Evolutionary conservation across 1,139 yeast species (phyloP).

Genomic region (Suhomyces panamericanus): DNA sequence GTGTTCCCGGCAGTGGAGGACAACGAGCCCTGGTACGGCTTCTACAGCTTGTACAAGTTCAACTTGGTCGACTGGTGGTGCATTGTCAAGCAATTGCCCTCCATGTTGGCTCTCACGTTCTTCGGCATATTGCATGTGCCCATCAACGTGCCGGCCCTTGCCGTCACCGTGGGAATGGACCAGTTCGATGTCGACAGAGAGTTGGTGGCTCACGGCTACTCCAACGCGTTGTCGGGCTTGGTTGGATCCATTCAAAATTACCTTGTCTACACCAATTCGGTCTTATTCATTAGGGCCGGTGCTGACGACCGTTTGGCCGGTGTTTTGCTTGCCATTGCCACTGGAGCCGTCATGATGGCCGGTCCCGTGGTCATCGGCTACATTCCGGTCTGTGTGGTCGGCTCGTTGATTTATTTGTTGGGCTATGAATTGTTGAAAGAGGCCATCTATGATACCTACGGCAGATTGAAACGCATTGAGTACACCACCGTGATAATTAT

Average conservation of each 20-base stretch:
- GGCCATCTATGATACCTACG: slow-evolving; percentile 81
- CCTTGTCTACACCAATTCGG: slow-evolving; percentile 90
- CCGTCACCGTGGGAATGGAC: slow-evolving; percentile 85
- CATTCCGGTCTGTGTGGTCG: slow-evolving; percentile 95
- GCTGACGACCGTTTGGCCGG: slow-evolving; percentile 92
- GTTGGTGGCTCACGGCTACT: slow-evolving; percentile 90
- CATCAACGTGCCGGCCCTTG: slow-evolving; percentile 94
- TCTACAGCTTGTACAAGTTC: slow-evolving; percentile 73
- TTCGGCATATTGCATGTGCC: slow-evolving; percentile 96
- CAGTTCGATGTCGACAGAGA: slow-evolving; percentile 90
- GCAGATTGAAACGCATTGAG: slow-evolving; percentile 72
- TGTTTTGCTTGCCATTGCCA: slow-evolving; percentile 76
- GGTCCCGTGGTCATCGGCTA: slow-evolving; percentile 94
- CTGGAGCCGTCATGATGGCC: slow-evolving; percentile 74
- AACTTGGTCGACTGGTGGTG: slow-evolving; percentile 70
- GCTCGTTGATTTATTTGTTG: slow-evolving; percentile 81
- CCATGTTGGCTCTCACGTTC: slow-evolving; percentile 93
- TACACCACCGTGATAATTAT: slow-evolving; percentile 81
- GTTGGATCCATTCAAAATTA: slow-evolving; percentile 91
- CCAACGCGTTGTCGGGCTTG: slow-evolving; percentile 83
- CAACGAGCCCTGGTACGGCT: slow-evolving; percentile 84
- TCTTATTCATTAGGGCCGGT: slow-evolving; percentile 88
- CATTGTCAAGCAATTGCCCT: slow-evolving; percentile 71
- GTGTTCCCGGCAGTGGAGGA: slow-evolving; percentile 69
- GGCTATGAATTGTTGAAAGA: slow-evolving; percentile 90